These are phyloP conservation scores for Selaginella tamariscina DNA, from an alignment of 75 land plant species.

Conservation along the genomic window DNA sequence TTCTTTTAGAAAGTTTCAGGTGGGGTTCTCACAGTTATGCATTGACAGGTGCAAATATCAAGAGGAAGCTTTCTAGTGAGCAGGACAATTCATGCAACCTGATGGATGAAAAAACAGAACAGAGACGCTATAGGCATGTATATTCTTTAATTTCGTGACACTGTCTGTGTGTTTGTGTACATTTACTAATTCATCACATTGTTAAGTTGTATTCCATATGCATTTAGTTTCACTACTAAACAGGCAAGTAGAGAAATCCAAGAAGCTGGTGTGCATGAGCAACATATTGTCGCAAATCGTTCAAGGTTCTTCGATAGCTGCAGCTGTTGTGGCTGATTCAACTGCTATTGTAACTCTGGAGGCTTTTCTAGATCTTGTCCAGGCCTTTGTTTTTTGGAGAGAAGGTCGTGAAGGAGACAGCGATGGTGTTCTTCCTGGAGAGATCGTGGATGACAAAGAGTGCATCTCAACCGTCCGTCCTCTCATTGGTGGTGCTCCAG, in stretches of 20 bases:
- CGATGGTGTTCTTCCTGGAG: slow-evolving; percentile 21
- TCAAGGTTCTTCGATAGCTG: slow-evolving; percentile 13
- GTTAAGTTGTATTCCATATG: no score
- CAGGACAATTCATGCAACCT: no score
- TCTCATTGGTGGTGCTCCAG: not conserved
- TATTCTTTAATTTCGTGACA: no score
- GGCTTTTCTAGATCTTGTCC: not conserved
- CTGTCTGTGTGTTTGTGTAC: no score
- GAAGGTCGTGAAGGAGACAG: not conserved
- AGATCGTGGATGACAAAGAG: slow-evolving; percentile 11
- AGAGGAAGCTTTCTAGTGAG: no score
- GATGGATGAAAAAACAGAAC: no score
- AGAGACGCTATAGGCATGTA: no score
- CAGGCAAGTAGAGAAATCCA: not conserved
- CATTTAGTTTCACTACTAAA: no score
- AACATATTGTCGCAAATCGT: slow-evolving; percentile 17
- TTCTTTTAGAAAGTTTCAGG: not conserved
- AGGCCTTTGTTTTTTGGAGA: not conserved
- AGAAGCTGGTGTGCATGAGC: slow-evolving; percentile 11
- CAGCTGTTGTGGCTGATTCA: slow-evolving; percentile 17
- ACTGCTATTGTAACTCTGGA: not conserved
- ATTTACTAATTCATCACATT: no score
- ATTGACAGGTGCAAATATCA: no score
- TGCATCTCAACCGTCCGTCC: not conserved
- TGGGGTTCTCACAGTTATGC: no score